Evolutionary conservation across 331 rosid species (phyloP).

Genomic region (Acacia concinna): DNA sequence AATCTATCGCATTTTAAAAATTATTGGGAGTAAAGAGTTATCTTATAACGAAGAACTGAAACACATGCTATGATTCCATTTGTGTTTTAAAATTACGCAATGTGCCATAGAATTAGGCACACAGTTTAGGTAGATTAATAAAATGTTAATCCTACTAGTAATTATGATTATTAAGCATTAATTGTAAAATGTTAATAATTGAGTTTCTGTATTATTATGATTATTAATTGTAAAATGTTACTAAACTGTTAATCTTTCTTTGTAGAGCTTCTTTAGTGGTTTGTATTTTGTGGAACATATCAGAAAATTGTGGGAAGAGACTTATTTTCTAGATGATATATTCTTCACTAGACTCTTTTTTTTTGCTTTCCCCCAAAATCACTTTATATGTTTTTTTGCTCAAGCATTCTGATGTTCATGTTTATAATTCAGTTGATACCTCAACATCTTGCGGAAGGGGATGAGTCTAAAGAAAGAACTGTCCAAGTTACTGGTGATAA

Average conservation of each 20-base stretch:
- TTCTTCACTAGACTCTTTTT: not conserved
- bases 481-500: constrained; percentile 86
- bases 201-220: no score
- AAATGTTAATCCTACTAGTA: not conserved
- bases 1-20: not conserved
- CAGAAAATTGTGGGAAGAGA: not conserved
- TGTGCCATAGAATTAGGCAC: not conserved
- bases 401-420: constrained; percentile 19
- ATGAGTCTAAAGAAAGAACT: constrained; percentile 86
- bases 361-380: not conserved
- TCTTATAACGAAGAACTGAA: not conserved
- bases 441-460: constrained; percentile 88
- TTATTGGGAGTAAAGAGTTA: not conserved
- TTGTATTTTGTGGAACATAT: not conserved
- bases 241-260: not conserved
- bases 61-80: not conserved
- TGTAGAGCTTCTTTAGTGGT: not conserved
- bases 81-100: not conserved
- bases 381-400: not conserved
- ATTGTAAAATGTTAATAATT: not conserved
- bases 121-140: not conserved
- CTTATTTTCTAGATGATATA: not conserved
- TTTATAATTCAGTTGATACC: constrained; percentile 53
- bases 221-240: not conserved
- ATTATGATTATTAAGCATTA: not conserved